These are phyloP conservation scores for Oryza rufipogon DNA, from an alignment of 176 grass and related monocot species.

Conservation along the genomic window DNA sequence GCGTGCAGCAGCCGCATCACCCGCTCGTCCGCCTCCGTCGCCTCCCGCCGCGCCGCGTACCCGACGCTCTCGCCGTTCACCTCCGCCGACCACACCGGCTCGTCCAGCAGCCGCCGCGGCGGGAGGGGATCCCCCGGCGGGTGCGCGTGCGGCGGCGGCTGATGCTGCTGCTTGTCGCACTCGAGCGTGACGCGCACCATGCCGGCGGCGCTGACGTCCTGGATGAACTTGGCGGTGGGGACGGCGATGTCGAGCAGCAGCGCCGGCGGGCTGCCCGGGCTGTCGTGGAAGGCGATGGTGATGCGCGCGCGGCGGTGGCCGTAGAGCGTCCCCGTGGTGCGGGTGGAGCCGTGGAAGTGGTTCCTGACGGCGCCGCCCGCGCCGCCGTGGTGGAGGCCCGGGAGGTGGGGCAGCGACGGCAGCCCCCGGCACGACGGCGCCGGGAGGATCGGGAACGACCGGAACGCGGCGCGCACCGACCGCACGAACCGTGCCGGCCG, in stretches of 20 bases:
- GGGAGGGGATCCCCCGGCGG: neutral
- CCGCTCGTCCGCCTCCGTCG: constrained; percentile 62
- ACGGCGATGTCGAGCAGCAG: constrained; percentile 68
- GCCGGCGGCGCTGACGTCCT: constrained; percentile 71
- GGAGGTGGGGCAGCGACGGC: constrained; percentile 37
- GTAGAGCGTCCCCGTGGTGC: constrained; percentile 81
- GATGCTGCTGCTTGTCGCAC: constrained; percentile 69
- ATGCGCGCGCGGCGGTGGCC: constrained; percentile 67
- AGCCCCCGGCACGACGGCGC: constrained; percentile 53
- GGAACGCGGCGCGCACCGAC: constrained; percentile 65
- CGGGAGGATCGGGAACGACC: constrained; percentile 67
- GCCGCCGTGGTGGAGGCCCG: constrained; percentile 20
- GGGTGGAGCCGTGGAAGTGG: constrained; percentile 64
- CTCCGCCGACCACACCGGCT: constrained; percentile 70
- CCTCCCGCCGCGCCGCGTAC: constrained; percentile 61
- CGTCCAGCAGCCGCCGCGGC: constrained; percentile 53
- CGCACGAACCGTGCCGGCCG: constrained; percentile 52
- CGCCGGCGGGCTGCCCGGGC: constrained; percentile 54
- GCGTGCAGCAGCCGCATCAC: constrained; percentile 82
- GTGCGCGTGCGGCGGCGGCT: neutral
- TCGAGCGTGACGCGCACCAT: constrained; percentile 82
- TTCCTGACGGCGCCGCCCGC: constrained; percentile 7
- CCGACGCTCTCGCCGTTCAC: constrained; percentile 85
- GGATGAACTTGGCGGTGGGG: constrained; percentile 81
- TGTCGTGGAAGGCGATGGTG: constrained; percentile 76